Evolutionary conservation across 139 green algal genomes (phyloP), one percentile per base, ranked within the genome.

Genomic region (Spirogloea muscicola): DNA sequence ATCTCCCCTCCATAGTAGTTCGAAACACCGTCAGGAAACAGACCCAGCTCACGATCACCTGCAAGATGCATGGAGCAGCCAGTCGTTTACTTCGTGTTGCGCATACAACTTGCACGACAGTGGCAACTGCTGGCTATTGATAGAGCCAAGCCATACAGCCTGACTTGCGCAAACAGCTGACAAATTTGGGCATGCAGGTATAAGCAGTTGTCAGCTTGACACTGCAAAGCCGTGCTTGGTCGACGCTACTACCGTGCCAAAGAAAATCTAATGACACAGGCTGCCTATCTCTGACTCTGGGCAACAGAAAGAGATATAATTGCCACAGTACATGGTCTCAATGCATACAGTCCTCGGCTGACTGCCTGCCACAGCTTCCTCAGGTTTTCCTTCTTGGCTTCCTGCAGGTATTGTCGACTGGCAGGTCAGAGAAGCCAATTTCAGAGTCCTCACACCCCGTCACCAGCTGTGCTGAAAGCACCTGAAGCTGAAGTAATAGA

Each of bases 41-140:
- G 60, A 33, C 60, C 16, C 10, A 69, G 13, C 60, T 39, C 37
- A 10, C 60, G 60, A 29, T 69, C 60, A 5, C 60, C 60, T 69
- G 60, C 13, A 42, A 39, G 10, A 36, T 18, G 16, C 13, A 16
- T 13, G 13, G 57, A 41, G 57, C 57, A 16, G 57, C 57, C 13
- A 16, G 13, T 18, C 13, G 18, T 18, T 65, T 65, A 13, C 57
- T 36, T 21, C 57, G 13, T 36, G 16, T 65, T 16, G 16, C 16
- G 16, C 16, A 13, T 13, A 36, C n/a, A n/a, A n/a, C n/a, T n/a
- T n/a, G n/a, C n/a, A n/a, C n/a, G n/a, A n/a, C n/a, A n/a, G n/a
- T n/a, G n/a, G n/a, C 18, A 18, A 13, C 18, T 65, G 27, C 57
- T 18, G 16, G 16, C 57, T 18, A 55, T 21, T 65, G 13, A 65